These are phyloP conservation scores for Pichia inconspicua DNA, from an alignment of 1,139 yeast genomes.

Conservation along the genomic window DNA sequence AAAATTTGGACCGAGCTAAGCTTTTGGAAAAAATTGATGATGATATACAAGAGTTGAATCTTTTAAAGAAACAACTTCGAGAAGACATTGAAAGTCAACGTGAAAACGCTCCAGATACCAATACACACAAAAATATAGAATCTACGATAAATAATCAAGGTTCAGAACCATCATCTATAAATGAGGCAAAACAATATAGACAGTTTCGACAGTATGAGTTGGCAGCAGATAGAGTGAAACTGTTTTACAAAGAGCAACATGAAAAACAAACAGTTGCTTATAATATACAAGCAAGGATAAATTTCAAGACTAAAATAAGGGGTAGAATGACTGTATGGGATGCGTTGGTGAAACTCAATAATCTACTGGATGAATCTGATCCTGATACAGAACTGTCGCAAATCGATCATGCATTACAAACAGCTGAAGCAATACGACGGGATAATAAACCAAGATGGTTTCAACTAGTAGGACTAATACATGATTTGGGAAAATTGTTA, in stretches of 20 bases:
- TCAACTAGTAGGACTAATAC: slow-evolving; percentile 65
- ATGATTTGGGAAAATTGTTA: slow-evolving; percentile 61
- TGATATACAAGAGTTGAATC: slow-evolving; percentile 34
- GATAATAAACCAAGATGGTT: slow-evolving; percentile 72
- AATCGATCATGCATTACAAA: slow-evolving; percentile 68
- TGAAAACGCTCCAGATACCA: background rate
- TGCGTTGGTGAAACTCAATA: slow-evolving; percentile 54
- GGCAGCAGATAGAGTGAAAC: slow-evolving; percentile 62
- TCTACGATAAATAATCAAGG: slow-evolving; percentile 12
- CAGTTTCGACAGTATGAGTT: slow-evolving; percentile 59
- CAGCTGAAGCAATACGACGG: slow-evolving; percentile 65
- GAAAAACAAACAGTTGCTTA: slow-evolving; percentile 66
- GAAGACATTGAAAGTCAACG: background rate
- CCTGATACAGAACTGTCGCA: slow-evolving; percentile 72
- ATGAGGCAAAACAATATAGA: slow-evolving; percentile 23
- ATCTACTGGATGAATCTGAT: slow-evolving; percentile 61
- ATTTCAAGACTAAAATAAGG: slow-evolving; percentile 56
- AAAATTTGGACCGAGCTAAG: slow-evolving; percentile 22
- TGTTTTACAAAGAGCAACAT: slow-evolving; percentile 63
- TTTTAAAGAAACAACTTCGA: slow-evolving; percentile 23
- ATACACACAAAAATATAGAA: background rate
- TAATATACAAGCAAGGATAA: slow-evolving; percentile 62
- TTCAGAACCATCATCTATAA: slow-evolving; percentile 16
- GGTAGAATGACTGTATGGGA: slow-evolving; percentile 70
- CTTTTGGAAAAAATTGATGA: slow-evolving; percentile 33